These are phyloP conservation scores for Scedosporium aurantiacum DNA, from an alignment of 2,329 filamentous ascomycete genomes.

Conservation along the genomic window DNA sequence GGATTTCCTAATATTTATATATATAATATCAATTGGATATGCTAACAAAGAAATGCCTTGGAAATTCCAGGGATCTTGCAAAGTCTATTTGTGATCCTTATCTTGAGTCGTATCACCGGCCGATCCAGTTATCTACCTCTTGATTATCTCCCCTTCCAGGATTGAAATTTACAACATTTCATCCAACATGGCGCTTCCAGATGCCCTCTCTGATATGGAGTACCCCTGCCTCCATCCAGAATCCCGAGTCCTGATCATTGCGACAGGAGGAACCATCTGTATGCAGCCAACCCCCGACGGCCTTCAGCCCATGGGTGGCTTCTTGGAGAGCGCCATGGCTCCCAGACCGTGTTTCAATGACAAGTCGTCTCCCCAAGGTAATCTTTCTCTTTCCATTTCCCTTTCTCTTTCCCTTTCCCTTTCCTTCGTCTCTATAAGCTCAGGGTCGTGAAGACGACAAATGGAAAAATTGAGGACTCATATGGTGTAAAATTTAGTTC, in stretches of 20 bases:
- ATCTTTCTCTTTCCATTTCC: background rate
- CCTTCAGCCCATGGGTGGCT: conserved; percentile 68
- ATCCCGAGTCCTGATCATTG: conserved; percentile 76
- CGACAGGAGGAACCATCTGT: conserved; percentile 84
- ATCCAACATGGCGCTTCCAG: background rate
- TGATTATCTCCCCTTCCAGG: background rate
- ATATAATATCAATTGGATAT: background rate
- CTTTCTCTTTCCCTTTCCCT: background rate
- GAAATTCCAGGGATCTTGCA: background rate
- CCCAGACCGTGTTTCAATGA: conserved; percentile 82
- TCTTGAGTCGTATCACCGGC: background rate
- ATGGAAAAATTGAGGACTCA: background rate
- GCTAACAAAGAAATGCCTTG: background rate
- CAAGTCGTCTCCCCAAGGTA: conserved; percentile 20
- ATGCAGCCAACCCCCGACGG: conserved; percentile 77
- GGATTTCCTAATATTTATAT: background rate
- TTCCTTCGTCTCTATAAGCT: conserved; percentile 6
- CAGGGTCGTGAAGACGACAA: background rate
- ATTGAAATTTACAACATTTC: background rate
- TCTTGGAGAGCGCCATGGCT: conserved; percentile 72
- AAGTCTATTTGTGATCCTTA: background rate
- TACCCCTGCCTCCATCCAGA: conserved; percentile 37
- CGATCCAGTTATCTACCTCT: background rate
- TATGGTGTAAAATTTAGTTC: conserved; percentile 22
- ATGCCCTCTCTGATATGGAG: conserved; percentile 5